phyloP scores from a whole-genome alignment of 192 early-diverging fungal genomes.

The Podila clonocystis region DNA sequence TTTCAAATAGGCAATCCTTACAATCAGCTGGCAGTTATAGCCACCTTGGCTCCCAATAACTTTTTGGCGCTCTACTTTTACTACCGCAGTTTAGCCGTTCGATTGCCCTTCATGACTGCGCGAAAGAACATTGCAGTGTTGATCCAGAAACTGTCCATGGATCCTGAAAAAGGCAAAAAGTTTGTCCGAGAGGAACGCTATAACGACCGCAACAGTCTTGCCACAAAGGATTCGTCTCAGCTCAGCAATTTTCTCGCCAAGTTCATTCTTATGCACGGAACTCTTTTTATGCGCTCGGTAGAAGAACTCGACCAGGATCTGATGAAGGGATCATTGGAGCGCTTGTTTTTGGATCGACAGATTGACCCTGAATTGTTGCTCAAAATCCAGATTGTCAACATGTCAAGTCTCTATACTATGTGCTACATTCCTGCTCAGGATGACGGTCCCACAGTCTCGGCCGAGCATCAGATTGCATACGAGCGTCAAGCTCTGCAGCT shows the following conservation, averaged over 20 bases:
- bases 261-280: slow-evolving; percentile 51
- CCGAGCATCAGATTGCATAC: slow-evolving; percentile 24
- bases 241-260: slow-evolving; percentile 39
- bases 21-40: slow-evolving; percentile 81
- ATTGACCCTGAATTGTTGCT: slow-evolving; percentile 42
- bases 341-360: slow-evolving; percentile 32
- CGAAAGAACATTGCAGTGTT: slow-evolving; percentile 57
- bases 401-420: slow-evolving; percentile 49
- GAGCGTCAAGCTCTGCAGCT: slow-evolving; percentile 42
- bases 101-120: slow-evolving; percentile 57
- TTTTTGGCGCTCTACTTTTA: slow-evolving; percentile 60
- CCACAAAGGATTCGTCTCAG: slow-evolving; percentile 29
- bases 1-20: slow-evolving; percentile 62
- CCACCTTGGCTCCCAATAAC: slow-evolving; percentile 61
- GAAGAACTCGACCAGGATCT: slow-evolving; percentile 24
- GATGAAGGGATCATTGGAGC: slow-evolving; percentile 22
- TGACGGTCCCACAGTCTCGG: slow-evolving; percentile 18
- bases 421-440: slow-evolving; percentile 45
- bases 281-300: slow-evolving; percentile 44
- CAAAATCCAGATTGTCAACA: slow-evolving; percentile 51
- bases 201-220: slow-evolving; percentile 35
- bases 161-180: slow-evolving; percentile 37
- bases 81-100: slow-evolving; percentile 58
- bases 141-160: slow-evolving; percentile 47
- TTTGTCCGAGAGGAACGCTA: slow-evolving; percentile 34